Evolutionary conservation across 306 rosid genomes (phyloP).

Genomic region (Elaeagnus macrophylla): DNA sequence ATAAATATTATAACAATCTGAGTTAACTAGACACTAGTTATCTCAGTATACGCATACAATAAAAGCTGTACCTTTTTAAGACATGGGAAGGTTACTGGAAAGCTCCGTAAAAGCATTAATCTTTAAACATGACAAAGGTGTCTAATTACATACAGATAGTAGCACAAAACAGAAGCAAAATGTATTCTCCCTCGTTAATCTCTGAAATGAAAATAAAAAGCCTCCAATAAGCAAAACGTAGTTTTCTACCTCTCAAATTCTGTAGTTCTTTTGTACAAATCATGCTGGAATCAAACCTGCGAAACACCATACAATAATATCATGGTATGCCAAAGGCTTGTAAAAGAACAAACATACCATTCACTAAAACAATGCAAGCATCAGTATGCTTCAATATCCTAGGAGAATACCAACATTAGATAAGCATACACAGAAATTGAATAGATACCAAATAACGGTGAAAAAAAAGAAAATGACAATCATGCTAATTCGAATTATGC

Average conservation of each 20-base stretch:
- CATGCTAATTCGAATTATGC: too few species aligned
- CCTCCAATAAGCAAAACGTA: conserved; percentile 19
- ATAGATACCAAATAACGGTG: too few species aligned
- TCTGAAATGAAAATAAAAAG: conserved; percentile 18
- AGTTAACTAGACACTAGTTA: conserved; percentile 8
- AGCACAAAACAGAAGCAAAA: conserved; percentile 7
- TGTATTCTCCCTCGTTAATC: conserved; percentile 12
- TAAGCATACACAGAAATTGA: too few species aligned
- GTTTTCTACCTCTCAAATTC: conserved; percentile 14
- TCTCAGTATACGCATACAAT: not conserved
- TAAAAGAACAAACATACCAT: too few species aligned
- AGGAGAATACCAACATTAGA: too few species aligned
- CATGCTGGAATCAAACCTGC: conserved; percentile 33
- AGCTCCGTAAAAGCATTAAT: conserved; percentile 1
- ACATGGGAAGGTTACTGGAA: conserved; percentile 2
- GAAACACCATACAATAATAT: conserved; percentile 14
- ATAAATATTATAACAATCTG: conserved; percentile 8
- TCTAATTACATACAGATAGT: conserved; percentile 43
- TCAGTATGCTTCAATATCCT: too few species aligned
- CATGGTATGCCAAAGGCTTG: too few species aligned
- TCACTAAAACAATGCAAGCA: too few species aligned
- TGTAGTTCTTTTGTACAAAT: conserved; percentile 10
- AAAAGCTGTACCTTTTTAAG: not conserved
- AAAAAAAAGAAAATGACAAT: too few species aligned
- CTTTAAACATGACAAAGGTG: not conserved